Evolutionary conservation across 495 filamentous ascomycete genomes (phyloP), one percentile per base, ranked within the genome.

Genomic region (Annulohypoxylon stygium): DNA sequence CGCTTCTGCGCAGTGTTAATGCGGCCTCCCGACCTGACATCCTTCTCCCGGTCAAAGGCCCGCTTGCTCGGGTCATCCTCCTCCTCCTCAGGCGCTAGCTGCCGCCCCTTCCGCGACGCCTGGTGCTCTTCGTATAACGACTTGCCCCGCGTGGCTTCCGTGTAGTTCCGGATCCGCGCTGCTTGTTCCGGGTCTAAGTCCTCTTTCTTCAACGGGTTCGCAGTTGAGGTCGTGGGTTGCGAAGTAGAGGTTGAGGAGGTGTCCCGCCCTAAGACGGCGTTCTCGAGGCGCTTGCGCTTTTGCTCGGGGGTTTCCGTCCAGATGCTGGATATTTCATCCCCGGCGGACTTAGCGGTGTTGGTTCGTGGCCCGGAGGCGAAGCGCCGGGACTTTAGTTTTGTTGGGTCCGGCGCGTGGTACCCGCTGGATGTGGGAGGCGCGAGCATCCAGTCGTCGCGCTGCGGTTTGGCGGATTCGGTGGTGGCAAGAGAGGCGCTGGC

Each of bases 251-350:
- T 39, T 9, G 58, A 4, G 26, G 61, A 7, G 0, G 34, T 11
- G 11, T 76, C 76, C 33, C 95, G 85, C 2, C 96, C 96, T 75
- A 99, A 86, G n/a, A 97, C 90, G 70, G 96, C 89, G 79, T 97
- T 90, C 74, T 90, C 90, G 4, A 99, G 80, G 16, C 96, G 85
- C 76, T 91, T 89, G 61, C 90, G 88, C 77, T 96, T 97, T 77
- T 98, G 88, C 74, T 95, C 93, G 0, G 95, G 93, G 4, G 93
- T 97, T 76, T 99, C 96, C 0, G 93, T 93, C 96, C 96, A 99
- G 23, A 94, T 86, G 8, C 90, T 86, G 72, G 83, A 87, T 63
- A 90, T 78, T 37, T 86, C 82, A 47, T 86, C 82, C 43, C 76
- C 73, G 5, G 86, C 85, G 3, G 86, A 86, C n/a, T 23, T 67